These are phyloP conservation scores for Alternaria sp. DNA, from an alignment of 2,329 filamentous ascomycete genomes.

Conservation along the genomic window DNA sequence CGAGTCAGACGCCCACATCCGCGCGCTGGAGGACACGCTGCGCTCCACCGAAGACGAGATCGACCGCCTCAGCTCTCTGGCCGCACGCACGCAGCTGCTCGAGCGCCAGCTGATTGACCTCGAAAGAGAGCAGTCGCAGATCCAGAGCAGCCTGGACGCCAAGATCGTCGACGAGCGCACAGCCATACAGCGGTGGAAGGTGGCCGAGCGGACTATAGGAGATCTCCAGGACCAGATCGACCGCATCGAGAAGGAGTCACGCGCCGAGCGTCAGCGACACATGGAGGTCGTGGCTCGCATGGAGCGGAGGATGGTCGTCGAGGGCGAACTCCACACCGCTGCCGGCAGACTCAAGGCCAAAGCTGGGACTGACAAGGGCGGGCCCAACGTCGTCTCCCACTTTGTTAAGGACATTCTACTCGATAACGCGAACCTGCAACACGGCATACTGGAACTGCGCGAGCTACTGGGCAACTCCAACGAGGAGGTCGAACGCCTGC, in stretches of 20 bases:
- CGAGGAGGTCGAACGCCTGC: conserved; percentile 86
- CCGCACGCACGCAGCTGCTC: conserved; percentile 75
- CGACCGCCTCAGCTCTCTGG: conserved; percentile 74
- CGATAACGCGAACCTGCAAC: conserved; percentile 92
- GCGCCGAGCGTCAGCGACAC: conserved; percentile 80
- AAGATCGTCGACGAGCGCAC: conserved; percentile 78
- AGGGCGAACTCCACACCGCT: conserved; percentile 79
- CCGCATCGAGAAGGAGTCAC: conserved; percentile 82
- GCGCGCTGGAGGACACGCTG: conserved; percentile 76
- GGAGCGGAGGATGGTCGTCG: conserved; percentile 81
- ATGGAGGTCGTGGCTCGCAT: conserved; percentile 80
- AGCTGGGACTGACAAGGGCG: conserved; percentile 63
- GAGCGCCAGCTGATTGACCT: conserved; percentile 80
- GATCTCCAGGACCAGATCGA: conserved; percentile 88
- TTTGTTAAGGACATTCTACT: conserved; percentile 95
- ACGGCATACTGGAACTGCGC: conserved; percentile 87
- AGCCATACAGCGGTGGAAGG: conserved; percentile 82
- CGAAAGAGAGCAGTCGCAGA: conserved; percentile 78
- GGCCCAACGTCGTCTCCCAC: conserved; percentile 81
- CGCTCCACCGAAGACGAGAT: conserved; percentile 79
- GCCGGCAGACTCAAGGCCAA: conserved; percentile 79
- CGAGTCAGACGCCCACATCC: conserved; percentile 81
- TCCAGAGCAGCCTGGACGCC: conserved; percentile 70
- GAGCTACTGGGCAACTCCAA: conserved; percentile 92
- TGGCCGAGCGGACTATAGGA: conserved; percentile 78